These are phyloP conservation scores for Aureobasidium sp. DNA, from an alignment of 2,329 filamentous ascomycete genomes.

Conservation along the genomic window DNA sequence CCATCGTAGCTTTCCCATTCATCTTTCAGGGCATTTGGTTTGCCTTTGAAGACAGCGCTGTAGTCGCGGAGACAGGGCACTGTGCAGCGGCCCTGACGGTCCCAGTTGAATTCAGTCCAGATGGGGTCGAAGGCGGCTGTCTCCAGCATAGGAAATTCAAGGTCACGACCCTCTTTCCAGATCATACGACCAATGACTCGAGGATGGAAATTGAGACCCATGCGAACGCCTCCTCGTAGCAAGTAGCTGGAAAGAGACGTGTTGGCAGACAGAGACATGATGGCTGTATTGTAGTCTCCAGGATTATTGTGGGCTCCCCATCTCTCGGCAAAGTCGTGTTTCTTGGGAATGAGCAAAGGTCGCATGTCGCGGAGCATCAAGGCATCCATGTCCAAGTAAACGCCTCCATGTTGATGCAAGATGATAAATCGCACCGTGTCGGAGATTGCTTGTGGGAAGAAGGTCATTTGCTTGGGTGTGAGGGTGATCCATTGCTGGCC, in stretches of 20 bases:
- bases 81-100: constrained; percentile 45
- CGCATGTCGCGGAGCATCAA: constrained; percentile 50
- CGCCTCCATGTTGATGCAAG: constrained; percentile 47
- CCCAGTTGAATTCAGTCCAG: constrained; percentile 52
- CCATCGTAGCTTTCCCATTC: constrained; percentile 50
- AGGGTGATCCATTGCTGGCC: constrained; percentile 49
- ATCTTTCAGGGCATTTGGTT: constrained; percentile 38
- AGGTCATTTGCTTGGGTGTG: constrained; percentile 50
- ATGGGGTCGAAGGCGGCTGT: constrained; percentile 52
- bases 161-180: constrained; percentile 48
- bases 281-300: constrained; percentile 52
- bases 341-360: constrained; percentile 44
- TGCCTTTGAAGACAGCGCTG: constrained; percentile 46
- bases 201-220: constrained; percentile 53
- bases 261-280: constrained; percentile 51
- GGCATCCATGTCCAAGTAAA: constrained; percentile 52
- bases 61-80: constrained; percentile 51
- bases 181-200: constrained; percentile 50
- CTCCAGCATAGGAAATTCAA: constrained; percentile 51
- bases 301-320: constrained; percentile 46
- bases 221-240: constrained; percentile 48
- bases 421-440: constrained; percentile 51
- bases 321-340: constrained; percentile 49
- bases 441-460: constrained; percentile 51
- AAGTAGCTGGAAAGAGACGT: constrained; percentile 49